phyloP scores from a whole-genome alignment of 768 basidiomycete species.

The Asterophora lycoperdoides region DNA sequence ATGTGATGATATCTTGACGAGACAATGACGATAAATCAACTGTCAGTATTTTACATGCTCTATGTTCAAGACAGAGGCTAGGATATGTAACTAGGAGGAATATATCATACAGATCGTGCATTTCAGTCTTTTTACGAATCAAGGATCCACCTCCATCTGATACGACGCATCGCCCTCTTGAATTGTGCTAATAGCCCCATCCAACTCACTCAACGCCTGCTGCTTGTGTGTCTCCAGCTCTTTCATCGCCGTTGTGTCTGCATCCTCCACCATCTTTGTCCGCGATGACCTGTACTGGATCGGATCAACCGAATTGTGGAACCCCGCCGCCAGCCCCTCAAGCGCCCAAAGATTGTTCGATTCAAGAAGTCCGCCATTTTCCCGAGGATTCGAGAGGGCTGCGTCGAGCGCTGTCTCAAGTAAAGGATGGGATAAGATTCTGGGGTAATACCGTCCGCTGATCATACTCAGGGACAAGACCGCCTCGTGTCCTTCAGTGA shows the following conservation, averaged over 20 bases:
- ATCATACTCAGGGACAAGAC: constrained; percentile 67
- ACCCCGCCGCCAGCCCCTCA: constrained; percentile 66
- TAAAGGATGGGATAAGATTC: constrained; percentile 61
- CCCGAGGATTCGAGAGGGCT: constrained; percentile 32
- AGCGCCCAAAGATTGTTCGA: constrained; percentile 62
- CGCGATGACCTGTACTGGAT: constrained; percentile 49
- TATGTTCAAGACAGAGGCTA: background rate
- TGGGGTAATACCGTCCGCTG: constrained; percentile 79
- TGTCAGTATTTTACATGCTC: background rate
- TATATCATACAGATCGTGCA: background rate
- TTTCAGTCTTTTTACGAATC: constrained; percentile 10
- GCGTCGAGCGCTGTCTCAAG: constrained; percentile 38
- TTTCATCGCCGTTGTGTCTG: constrained; percentile 43
- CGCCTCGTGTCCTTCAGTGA: constrained; percentile 56
- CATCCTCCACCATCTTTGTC: constrained; percentile 57
- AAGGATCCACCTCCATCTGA: constrained; percentile 21
- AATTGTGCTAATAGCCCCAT: constrained; percentile 18
- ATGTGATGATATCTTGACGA: too few relatives aligned
- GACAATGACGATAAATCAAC: constrained; percentile 8
- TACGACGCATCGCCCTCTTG: too few relatives aligned
- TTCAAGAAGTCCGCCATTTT: constrained; percentile 34
- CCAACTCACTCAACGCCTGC: constrained; percentile 25
- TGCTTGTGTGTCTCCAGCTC: constrained; percentile 40
- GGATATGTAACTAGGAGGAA: background rate
- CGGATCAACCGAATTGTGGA: constrained; percentile 70